These are phyloP conservation scores for Tirmania nivea DNA, from an alignment of 495 filamentous ascomycete species.

Conservation along the genomic window DNA sequence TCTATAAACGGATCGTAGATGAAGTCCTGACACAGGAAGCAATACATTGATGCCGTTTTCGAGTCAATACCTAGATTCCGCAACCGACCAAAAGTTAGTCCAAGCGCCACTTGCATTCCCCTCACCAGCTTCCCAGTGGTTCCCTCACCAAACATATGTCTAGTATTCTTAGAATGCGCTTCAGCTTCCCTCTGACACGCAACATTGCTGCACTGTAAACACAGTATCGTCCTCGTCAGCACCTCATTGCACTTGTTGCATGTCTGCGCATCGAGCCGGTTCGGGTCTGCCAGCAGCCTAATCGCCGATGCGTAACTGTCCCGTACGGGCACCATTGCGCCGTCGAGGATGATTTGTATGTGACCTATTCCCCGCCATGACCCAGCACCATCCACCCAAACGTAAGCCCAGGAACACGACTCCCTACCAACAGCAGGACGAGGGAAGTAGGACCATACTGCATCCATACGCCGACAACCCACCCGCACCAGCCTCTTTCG, in stretches of 20 bases:
- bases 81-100: neutral
- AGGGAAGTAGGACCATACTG: neutral
- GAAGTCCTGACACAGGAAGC: constrained; percentile 64
- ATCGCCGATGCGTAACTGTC: neutral
- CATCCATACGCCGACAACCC: neutral
- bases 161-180: constrained; percentile 34
- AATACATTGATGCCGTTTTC: constrained; percentile 51
- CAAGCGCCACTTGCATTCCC: neutral
- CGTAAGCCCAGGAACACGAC: no score
- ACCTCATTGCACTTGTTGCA: constrained; percentile 15
- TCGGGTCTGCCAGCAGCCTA: neutral
- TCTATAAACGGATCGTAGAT: constrained; percentile 75
- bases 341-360: neutral
- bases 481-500: no score
- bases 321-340: neutral
- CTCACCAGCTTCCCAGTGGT: no score
- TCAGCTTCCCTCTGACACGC: constrained; percentile 32
- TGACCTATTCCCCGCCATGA: neutral
- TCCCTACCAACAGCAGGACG: no score
- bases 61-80: constrained; percentile 52
- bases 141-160: constrained; percentile 41
- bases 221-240: constrained; percentile 42
- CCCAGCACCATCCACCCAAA: no score
- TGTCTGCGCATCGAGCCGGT: neutral
- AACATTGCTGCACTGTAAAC: constrained; percentile 43